Percentiles rank a stretch among this genome's conserved stretches.
Conservation (phyloP, 1,284 basidiomycete genomes). For the Apiotrichum siamense region DNA sequence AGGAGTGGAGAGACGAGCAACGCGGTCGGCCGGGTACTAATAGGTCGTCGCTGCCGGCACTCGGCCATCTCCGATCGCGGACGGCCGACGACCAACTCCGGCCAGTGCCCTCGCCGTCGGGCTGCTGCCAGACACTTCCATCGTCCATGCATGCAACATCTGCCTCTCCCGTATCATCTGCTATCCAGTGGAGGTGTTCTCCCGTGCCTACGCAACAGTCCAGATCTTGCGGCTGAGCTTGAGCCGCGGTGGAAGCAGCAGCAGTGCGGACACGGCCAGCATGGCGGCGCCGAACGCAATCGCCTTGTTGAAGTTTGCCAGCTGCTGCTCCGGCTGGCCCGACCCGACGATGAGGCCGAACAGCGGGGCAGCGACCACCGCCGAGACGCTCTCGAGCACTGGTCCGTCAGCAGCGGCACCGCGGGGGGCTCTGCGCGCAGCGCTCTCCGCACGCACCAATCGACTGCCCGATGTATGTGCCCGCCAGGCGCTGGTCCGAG, state of each 20-base stretch:
- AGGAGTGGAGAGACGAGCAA: neutral
- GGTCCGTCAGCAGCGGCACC: neutral
- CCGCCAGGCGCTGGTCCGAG: neutral
- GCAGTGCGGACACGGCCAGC: constrained; percentile 12
- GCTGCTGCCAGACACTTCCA: too few relatives aligned
- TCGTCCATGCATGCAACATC: too few relatives aligned
- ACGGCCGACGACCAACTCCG: too few relatives aligned
- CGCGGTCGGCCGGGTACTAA: too few relatives aligned
- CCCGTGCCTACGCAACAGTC: constrained; percentile 6
- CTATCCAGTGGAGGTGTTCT: neutral
- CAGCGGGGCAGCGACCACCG: neutral
- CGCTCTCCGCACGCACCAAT: neutral
- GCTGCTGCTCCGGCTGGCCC: constrained; percentile 11
- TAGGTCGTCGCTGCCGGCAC: too few relatives aligned
- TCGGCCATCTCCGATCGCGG: too few relatives aligned
- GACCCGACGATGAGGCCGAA: constrained; percentile 2
- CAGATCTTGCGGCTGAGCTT: constrained; percentile 11
- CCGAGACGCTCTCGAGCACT: neutral
- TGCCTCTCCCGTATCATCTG: too few relatives aligned
- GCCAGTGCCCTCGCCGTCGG: too few relatives aligned
- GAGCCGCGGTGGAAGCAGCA: constrained; percentile 13
- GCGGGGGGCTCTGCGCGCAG: too few relatives aligned
- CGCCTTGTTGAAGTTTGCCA: constrained; percentile 21
- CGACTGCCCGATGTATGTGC: neutral
- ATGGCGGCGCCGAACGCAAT: constrained; percentile 25